Evolutionary conservation across 2,329 filamentous ascomycete species (phyloP).

Genomic region (Microcyclospora pomicola): DNA sequence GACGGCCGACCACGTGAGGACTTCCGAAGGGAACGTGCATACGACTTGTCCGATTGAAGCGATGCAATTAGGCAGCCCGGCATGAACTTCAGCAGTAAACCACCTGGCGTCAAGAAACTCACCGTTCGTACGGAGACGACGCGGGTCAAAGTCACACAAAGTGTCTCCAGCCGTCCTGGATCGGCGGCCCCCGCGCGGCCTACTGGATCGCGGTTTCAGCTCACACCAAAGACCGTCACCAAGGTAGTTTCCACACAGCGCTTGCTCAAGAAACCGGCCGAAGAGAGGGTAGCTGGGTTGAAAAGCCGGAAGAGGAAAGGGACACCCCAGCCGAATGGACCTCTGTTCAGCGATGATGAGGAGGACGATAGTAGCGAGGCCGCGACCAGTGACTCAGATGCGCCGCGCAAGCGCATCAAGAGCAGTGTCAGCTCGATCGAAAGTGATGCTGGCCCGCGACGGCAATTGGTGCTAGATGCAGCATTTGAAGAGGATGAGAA

Average conservation of each 20-base stretch:
- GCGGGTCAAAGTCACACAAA: conserved; percentile 10
- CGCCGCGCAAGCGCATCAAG: conserved; percentile 21
- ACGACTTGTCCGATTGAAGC: no score
- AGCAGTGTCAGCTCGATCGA: conserved; percentile 23
- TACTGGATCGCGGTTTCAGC: conserved; percentile 2
- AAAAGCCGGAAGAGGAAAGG: conserved; percentile 20
- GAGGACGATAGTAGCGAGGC: conserved; percentile 19
- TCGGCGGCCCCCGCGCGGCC: conserved; percentile 2
- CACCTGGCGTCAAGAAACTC: background rate
- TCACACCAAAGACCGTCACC: conserved; percentile 1
- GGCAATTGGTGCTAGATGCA: conserved; percentile 9
- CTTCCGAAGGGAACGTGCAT: no score
- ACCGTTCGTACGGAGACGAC: conserved; percentile 1
- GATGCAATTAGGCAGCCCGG: background rate
- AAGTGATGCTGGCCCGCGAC: conserved; percentile 10
- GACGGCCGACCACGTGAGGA: no score
- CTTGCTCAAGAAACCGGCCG: conserved; percentile 5
- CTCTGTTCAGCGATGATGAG: conserved; percentile 20
- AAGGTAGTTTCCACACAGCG: background rate
- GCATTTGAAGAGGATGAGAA: conserved; percentile 16
- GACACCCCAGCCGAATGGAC: conserved; percentile 21
- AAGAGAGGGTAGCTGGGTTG: conserved; percentile 6
- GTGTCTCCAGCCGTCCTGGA: conserved; percentile 14
- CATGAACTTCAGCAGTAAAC: background rate
- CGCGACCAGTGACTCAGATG: conserved; percentile 20